phyloP scores from a whole-genome alignment of 2,329 filamentous ascomycete genomes.

The Macroventuria anomochaeta region DNA sequence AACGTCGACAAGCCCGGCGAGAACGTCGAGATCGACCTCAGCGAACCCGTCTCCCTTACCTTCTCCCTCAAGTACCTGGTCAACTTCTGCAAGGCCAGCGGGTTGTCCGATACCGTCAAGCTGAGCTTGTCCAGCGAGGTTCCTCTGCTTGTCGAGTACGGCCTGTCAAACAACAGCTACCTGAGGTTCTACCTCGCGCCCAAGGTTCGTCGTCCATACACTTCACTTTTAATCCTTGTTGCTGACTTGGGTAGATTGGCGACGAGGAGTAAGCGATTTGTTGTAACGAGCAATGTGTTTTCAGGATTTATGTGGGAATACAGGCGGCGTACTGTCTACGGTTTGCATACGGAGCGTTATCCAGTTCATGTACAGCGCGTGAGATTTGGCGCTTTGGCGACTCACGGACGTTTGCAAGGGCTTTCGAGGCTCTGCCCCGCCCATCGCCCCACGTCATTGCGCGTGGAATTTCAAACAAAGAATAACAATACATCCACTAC shows the following conservation, averaged over 20 bases:
- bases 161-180: slow-evolving; percentile 82
- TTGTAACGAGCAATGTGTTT: slow-evolving; percentile 35
- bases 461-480: slow-evolving; percentile 44
- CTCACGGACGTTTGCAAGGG: slow-evolving; percentile 23
- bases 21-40: slow-evolving; percentile 87
- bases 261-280: slow-evolving; percentile 63
- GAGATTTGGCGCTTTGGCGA: slow-evolving; percentile 25
- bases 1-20: slow-evolving; percentile 87
- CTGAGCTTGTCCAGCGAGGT: slow-evolving; percentile 96
- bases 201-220: slow-evolving; percentile 68
- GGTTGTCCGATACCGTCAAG: slow-evolving; percentile 80
- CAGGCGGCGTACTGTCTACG: slow-evolving; percentile 34
- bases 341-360: slow-evolving; percentile 29
- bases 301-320: slow-evolving; percentile 33
- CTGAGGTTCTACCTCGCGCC: slow-evolving; percentile 97
- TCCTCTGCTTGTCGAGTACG: slow-evolving; percentile 93
- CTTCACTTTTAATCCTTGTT: not conserved
- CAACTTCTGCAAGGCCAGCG: slow-evolving; percentile 99
- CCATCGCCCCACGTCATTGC: slow-evolving; percentile 41
- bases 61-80: slow-evolving; percentile 99
- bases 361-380: not conserved
- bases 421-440: slow-evolving; percentile 34
- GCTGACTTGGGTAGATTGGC: slow-evolving; percentile 67
- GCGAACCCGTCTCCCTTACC: slow-evolving; percentile 89
- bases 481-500: slow-evolving; percentile 37